phyloP scores from a whole-genome alignment of 169 alveolate genomes.

The Plasmodium relictum region DNA sequence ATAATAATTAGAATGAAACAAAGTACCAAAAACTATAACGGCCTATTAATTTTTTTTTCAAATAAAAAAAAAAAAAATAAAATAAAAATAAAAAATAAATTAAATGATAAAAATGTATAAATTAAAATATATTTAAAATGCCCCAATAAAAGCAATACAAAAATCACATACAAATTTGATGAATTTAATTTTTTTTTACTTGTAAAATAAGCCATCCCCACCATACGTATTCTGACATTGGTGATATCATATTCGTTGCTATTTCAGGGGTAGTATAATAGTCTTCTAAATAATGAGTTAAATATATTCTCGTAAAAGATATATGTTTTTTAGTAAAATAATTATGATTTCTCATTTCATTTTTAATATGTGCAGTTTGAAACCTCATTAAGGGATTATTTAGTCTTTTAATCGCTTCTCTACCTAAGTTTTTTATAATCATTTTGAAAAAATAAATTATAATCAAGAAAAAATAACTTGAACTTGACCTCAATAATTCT shows the following conservation, averaged over 20 bases:
- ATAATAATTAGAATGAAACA: slow-evolving; percentile 88
- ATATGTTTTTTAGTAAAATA: slow-evolving; percentile 15
- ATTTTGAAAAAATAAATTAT: background rate
- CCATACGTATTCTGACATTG: slow-evolving; percentile 84
- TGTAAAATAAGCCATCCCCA: slow-evolving; percentile 78
- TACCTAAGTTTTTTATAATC: slow-evolving; percentile 25
- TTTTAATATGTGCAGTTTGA: background rate
- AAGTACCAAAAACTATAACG: slow-evolving; percentile 83
- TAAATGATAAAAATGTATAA: background rate
- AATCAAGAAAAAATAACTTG: no score
- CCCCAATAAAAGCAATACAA: no score
- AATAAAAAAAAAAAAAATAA: slow-evolving; percentile 5
- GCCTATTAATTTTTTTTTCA: slow-evolving; percentile 76
- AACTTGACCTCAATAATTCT: no score
- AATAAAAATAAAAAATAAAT: background rate
- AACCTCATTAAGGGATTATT: background rate
- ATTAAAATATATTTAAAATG: background rate
- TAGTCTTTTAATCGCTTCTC: slow-evolving; percentile 17
- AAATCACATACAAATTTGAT: no score
- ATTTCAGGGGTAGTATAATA: slow-evolving; percentile 79
- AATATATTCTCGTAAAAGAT: slow-evolving; percentile 43
- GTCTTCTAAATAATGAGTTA: slow-evolving; percentile 81
- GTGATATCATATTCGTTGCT: slow-evolving; percentile 83
- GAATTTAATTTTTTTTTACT: slow-evolving; percentile 16
- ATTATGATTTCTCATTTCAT: slow-evolving; percentile 14